Evolutionary conservation across 2,329 filamentous ascomycete genomes (phyloP), one percentile per base, ranked within the genome.

Genomic region (Ceratocystiopsis brevicomis): DNA sequence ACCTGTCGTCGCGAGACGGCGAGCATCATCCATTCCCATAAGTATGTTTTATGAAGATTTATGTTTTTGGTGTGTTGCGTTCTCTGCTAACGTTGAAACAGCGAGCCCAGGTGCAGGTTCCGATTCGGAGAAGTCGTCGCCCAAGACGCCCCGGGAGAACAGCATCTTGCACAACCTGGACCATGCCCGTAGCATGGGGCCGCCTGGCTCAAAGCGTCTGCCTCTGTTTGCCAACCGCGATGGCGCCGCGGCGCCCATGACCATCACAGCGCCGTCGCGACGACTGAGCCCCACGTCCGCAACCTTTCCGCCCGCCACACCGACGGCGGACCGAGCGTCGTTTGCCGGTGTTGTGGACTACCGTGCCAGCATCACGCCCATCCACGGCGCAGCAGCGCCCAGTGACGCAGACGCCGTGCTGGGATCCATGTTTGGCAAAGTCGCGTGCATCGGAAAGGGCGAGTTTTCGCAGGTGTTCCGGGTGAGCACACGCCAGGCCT

Each of bases 381-480:
- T 86, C 43, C 79, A 83, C 51, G 73, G 71, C 9, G 73, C 25
- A 9, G 25, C 79, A 45, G 73, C 72, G n/a, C 71, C 73, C 33
- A 73, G 75, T 39, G 77, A 92, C 48, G 70, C 88, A 15, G 88
- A 96, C 54, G 72, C 76, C 18, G 74, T 73, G 42, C 63, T 95
- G 42, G 74, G 73, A 13, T 71, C 75, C 4, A 76, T 81, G 43
- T 98, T 98, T 56, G 76, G 80, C 44, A 81, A 79, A 47, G 80
- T 92, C 13, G 81, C 85, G 52, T 69, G 78, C 46, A 71, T 88
- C 50, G 88, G 88, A 40, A 78, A 78, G 47, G 90, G 90, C 45
- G 88, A 95, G 57, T 98, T 98, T 56, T 96, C 90, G 0, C 75
- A 81, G 44, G 90, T 98, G 1, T 98, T 85, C 58, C 76, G 80